Evolutionary conservation across 2,329 filamentous ascomycete genomes (phyloP), one percentile per base, ranked within the genome.

Genomic region (Verticillium dahliae): DNA sequence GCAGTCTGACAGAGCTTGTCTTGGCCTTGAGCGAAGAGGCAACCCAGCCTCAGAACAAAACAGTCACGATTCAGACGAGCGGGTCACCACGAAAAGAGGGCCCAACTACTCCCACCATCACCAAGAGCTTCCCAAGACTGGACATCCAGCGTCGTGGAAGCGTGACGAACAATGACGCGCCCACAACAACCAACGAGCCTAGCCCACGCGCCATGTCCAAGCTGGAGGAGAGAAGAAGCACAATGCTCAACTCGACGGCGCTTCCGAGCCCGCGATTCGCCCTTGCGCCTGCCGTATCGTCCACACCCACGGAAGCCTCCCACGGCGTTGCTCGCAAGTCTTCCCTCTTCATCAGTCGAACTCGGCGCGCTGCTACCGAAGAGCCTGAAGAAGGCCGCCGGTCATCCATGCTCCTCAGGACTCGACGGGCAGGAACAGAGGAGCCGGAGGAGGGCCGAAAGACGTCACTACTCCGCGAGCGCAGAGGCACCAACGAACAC

Each of bases 1-100:
- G 94, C 60, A 95, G 90, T 70, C 78, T 99, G 66, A 98, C 94
- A 0, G 95, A 99, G 74, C 81, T 99, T 6, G 97, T 92, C 71
- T 84, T 99, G 61, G 90, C 92, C 1, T 78, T 99, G 60, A 87
- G 88, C 35, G 90, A 91, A 65, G 84, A 86, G 50, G 72, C 71
- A 3, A 70, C 72, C 1, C 14, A 45, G 14, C 37, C 56, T 9
- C 75, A 75, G 59, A 65, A 66, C 18, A 79, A 78, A 65, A 67
- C 58, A 2, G 58, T 55, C 13, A 50, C 71, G 35, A 64, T 63
- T 11, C 61, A 65, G 6, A 62, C 67, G 7, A 73, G 52, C 38
- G 61, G 64, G 10, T 58, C 62, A 18, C 61, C 67, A 3, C 70
- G 71, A 56, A 69, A 73, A 22, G 66, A 69, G 9, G 64, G 68